Evolutionary conservation across 495 filamentous ascomycete species (phyloP), one percentile per base, ranked within the genome.

Genomic region (Cryomyces antarcticus): DNA sequence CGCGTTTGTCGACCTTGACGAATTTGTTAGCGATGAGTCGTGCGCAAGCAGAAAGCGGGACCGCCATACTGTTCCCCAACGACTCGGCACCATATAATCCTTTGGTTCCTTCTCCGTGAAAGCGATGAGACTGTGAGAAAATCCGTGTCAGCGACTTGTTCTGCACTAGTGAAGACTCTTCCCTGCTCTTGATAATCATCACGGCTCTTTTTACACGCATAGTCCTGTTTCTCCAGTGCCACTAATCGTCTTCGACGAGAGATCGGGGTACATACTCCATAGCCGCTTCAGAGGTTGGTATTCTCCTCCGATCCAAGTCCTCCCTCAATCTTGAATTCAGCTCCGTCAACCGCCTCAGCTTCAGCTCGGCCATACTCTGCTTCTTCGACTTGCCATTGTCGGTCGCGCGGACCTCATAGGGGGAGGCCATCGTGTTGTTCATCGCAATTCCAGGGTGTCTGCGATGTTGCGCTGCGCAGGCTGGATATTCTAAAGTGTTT

Each of bases 341-440:
- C 65, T 97, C 89, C 39, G 84, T 95, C 62, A 97, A 69, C 37
- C 92, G 81, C 49, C 89, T 80, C 51, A 95, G 75, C 68, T 96
- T 97, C 44, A 96, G 73, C 63, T 96, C 89, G 40, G 89, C 92
- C 76, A 96, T 94, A 61, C 83, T 92, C 63, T 97, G 92, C 70
- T 94, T 95, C 73, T 92, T 95, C 67, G 86, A 92, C 71, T 80
- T 89, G 56, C 87, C 58, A 43, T 58, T 57, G 43, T 57, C 59
- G 44, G 56, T 56, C 13, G 52, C 48, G 43, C 61, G 56, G 36
- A 61, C 47, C 46, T 64, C 61, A 46, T 60, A 64, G 5, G 61
- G 61, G 30, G 57, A 46, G 30, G 60, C 52, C 58, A 62, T 62
- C 45, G 50, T 58, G 34, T 28, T 52, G 46, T 44, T 9, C 33